A percentile compares a stretch with the other conserved stretches of the same genome.
These are phyloP conservation scores for Tritrichomonas musculus DNA, from an alignment of 208 protist genomes.

Conservation along the genomic window DNA sequence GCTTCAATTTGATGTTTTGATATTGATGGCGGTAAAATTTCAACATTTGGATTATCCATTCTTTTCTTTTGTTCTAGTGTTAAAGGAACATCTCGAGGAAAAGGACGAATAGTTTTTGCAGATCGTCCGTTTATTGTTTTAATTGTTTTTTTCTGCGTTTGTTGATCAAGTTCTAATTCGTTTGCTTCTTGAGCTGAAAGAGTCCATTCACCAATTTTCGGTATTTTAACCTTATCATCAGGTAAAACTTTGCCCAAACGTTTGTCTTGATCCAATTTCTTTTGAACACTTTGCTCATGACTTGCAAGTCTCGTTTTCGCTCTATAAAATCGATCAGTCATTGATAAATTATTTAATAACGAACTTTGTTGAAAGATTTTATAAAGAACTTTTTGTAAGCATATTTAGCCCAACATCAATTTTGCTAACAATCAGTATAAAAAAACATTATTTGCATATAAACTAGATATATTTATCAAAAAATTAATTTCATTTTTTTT, in stretches of 20 bases:
- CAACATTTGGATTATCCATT: background rate
- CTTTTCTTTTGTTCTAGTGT: background rate
- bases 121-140: background rate
- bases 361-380: too few relatives aligned
- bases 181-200: background rate
- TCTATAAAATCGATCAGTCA: conserved; percentile 3
- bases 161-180: background rate
- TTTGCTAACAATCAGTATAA: too few relatives aligned
- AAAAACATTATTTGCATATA: too few relatives aligned
- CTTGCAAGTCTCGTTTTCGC: background rate
- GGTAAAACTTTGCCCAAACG: background rate
- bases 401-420: too few relatives aligned
- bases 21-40: background rate
- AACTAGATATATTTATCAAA: too few relatives aligned
- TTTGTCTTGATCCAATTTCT: background rate
- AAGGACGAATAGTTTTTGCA: background rate
- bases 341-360: too few relatives aligned
- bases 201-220: conserved; percentile 26
- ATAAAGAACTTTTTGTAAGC: too few relatives aligned
- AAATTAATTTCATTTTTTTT: too few relatives aligned
- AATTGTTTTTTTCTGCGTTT: background rate
- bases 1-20: background rate
- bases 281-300: background rate
- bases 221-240: conserved; percentile 18
- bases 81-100: background rate